Percentiles rank a stretch among this genome's conserved stretches.
Conservation (phyloP, 768 basidiomycete genomes). For the Boletus rex-veris region DNA sequence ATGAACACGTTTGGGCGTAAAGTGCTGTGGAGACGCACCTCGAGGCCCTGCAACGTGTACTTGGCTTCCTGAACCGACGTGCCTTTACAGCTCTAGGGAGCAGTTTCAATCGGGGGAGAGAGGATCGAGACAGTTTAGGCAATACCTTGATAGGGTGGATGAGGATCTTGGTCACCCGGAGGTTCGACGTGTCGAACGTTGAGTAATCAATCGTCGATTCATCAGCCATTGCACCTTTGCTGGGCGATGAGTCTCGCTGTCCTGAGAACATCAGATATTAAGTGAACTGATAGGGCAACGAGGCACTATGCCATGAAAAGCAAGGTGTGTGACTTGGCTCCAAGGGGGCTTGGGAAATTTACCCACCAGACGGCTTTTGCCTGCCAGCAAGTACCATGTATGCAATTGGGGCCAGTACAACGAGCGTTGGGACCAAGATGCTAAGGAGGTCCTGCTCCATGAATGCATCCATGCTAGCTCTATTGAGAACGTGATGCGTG, state of each 20-base stretch:
- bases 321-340: background rate
- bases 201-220: conserved; percentile 8
- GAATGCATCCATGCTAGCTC: background rate
- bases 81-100: conserved; percentile 65
- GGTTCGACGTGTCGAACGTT: conserved; percentile 30
- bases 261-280: conserved; percentile 17
- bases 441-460: conserved; percentile 3
- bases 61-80: conserved; percentile 53
- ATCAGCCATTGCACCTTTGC: background rate
- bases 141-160: conserved; percentile 66
- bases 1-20: background rate
- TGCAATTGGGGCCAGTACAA: conserved; percentile 12
- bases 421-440: conserved; percentile 6
- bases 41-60: conserved; percentile 61
- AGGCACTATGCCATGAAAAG: background rate
- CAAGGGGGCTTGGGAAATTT: conserved; percentile 1
- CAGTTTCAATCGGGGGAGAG: background rate
- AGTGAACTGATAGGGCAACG: conserved; percentile 2
- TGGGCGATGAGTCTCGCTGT: background rate
- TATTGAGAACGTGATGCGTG: no score
- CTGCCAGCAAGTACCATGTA: conserved; percentile 15
- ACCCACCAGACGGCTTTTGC: conserved; percentile 11
- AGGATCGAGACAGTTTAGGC: background rate
- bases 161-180: conserved; percentile 53
- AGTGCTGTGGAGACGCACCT: conserved; percentile 40